Conservation (phyloP, 2,329 filamentous ascomycete species). For the Akanthomyces dipterigenus region DNA sequence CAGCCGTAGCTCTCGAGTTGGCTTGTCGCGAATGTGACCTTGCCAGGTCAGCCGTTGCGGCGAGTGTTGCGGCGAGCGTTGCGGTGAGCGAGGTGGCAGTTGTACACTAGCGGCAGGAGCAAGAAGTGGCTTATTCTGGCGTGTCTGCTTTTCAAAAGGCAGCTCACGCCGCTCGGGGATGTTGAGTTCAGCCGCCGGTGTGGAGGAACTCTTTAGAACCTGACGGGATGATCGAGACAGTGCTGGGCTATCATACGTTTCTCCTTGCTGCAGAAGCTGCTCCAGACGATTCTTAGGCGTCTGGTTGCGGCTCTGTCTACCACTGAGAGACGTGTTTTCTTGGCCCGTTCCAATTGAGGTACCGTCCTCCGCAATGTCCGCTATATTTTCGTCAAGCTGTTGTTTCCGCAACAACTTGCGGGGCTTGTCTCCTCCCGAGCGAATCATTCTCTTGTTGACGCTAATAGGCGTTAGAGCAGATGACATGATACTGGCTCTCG, state of each 20-base stretch:
- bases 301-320: neutral
- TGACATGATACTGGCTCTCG: slow-evolving; percentile 15
- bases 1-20: slow-evolving; percentile 50
- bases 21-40: slow-evolving; percentile 47
- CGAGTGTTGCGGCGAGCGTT: slow-evolving; percentile 13
- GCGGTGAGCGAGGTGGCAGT: slow-evolving; percentile 9
- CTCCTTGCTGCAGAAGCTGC: slow-evolving; percentile 27
- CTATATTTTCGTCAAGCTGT: slow-evolving; percentile 31
- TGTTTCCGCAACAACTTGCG: slow-evolving; percentile 15
- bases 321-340: slow-evolving; percentile 5
- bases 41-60: slow-evolving; percentile 12
- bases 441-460: slow-evolving; percentile 24
- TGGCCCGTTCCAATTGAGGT: slow-evolving; percentile 19
- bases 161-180: slow-evolving; percentile 36
- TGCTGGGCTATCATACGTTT: slow-evolving; percentile 17
- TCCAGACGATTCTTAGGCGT: slow-evolving; percentile 25
- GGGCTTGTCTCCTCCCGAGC: slow-evolving; percentile 19
- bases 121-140: neutral
- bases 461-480: slow-evolving; percentile 32
- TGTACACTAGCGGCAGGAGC: neutral
- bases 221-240: slow-evolving; percentile 22
- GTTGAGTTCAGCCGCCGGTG: slow-evolving; percentile 19
- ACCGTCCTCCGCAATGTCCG: slow-evolving; percentile 43
- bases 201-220: slow-evolving; percentile 15
- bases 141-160: slow-evolving; percentile 29